Percentiles rank a stretch among this genome's conserved stretches.
phyloP scores from a whole-genome alignment of 768 basidiomycete genomes.

The Mycena alexandri region DNA sequence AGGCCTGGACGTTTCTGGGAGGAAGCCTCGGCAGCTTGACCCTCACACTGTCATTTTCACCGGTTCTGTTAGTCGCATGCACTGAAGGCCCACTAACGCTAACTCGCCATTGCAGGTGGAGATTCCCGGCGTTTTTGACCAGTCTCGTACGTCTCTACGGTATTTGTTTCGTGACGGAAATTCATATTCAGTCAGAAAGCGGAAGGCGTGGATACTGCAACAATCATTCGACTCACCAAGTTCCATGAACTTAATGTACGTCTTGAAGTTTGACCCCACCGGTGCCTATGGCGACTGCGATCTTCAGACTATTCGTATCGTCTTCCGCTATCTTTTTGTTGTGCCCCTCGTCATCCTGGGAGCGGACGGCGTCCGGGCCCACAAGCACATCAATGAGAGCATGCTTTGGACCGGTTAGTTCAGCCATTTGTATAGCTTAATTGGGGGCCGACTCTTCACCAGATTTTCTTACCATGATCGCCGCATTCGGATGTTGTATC shows the following conservation, averaged over 20 bases:
- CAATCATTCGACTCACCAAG: conserved; percentile 78
- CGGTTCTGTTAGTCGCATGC: conserved; percentile 66
- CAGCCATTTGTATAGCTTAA: too few species aligned
- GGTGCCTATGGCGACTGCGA: too few species aligned
- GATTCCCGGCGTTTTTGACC: conserved; percentile 74
- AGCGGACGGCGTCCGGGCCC: conserved; percentile 73
- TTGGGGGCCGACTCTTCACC: not conserved
- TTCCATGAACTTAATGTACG: conserved; percentile 87
- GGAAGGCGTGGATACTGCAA: conserved; percentile 72
- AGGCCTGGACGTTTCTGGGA: conserved; percentile 77
- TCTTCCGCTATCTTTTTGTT: conserved; percentile 82
- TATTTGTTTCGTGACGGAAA: conserved; percentile 1
- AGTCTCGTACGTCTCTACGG: conserved; percentile 64
- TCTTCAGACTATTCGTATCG: conserved; percentile 71
- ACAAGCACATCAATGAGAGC: conserved; percentile 74
- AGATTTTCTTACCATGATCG: conserved; percentile 72
- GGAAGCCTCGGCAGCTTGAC: conserved; percentile 79
- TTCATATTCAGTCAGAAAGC: conserved; percentile 54
- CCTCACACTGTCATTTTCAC: conserved; percentile 80
- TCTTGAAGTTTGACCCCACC: too few species aligned
- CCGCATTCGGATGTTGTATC: conserved; percentile 70
- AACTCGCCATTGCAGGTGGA: conserved; percentile 55
- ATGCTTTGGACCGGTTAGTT: conserved; percentile 62
- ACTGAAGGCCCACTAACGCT: conserved; percentile 3
- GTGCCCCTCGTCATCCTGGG: conserved; percentile 74